Evolutionary conservation across 768 basidiomycete species (phyloP).

Genomic region (Chalciporus chontae): DNA sequence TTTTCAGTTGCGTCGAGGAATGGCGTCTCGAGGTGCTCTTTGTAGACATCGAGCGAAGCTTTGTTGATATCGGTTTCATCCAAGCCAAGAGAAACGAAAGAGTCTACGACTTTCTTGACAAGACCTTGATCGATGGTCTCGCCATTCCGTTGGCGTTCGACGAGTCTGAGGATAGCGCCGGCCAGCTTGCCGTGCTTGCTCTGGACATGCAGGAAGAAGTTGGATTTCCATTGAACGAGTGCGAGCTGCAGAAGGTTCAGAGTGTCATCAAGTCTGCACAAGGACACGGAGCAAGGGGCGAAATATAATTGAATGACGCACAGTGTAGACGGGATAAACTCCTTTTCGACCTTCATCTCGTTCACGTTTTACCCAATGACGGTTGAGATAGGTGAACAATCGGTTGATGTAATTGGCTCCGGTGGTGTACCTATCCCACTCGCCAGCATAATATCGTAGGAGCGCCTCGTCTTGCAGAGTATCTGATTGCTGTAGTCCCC

Average conservation of each 20-base stretch:
- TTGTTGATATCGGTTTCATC: conserved; percentile 92
- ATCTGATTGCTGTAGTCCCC: conserved; percentile 61
- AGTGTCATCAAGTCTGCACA: conserved; percentile 2
- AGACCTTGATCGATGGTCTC: conserved; percentile 90
- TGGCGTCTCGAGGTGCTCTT: conserved; percentile 82
- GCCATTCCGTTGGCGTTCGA: conserved; percentile 92
- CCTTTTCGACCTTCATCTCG: conserved; percentile 94
- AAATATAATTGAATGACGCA: conserved; percentile 35
- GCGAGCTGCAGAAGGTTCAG: conserved; percentile 56
- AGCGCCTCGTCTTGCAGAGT: conserved; percentile 81
- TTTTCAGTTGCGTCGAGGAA: conserved; percentile 87
- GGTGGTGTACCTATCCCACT: conserved; percentile 96
- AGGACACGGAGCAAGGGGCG: not conserved
- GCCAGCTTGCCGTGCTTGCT: conserved; percentile 78
- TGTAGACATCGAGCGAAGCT: conserved; percentile 90
- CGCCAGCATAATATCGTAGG: conserved; percentile 83
- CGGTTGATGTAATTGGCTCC: conserved; percentile 98
- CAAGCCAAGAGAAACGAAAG: conserved; percentile 90
- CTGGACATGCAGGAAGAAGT: conserved; percentile 89
- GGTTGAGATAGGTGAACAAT: conserved; percentile 95
- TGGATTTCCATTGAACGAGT: conserved; percentile 91
- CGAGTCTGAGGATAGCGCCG: conserved; percentile 80
- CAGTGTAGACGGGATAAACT: conserved; percentile 95
- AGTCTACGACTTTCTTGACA: conserved; percentile 92
- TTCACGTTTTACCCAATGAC: conserved; percentile 98